These are phyloP conservation scores for Colletotrichum gigasporum DNA, from an alignment of 2,329 filamentous ascomycete species.

Conservation along the genomic window DNA sequence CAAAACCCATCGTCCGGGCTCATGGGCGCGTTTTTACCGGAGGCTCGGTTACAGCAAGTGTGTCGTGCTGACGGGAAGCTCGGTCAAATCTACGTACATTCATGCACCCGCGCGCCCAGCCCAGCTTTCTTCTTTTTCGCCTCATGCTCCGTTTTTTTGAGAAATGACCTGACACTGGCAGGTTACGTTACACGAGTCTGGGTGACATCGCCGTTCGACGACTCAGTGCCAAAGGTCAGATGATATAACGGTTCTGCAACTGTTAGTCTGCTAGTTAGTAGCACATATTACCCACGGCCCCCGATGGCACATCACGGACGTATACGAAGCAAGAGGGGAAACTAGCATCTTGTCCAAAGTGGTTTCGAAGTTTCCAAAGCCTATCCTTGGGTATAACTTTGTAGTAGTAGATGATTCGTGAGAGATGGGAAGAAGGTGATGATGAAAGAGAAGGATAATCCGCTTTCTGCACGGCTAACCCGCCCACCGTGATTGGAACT, in stretches of 20 bases:
- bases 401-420: conserved; percentile 16
- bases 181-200: conserved; percentile 6
- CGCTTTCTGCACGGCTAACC: conserved; percentile 15
- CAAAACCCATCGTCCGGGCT: not conserved
- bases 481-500: conserved; percentile 5
- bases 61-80: not conserved
- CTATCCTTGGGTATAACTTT: not conserved
- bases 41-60: not conserved
- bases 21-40: not conserved
- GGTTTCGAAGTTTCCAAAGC: not conserved
- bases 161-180: not conserved
- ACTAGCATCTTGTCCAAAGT: not conserved
- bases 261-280: not conserved
- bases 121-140: not conserved
- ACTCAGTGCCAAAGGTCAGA: conserved; percentile 3
- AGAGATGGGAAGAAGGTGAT: conserved; percentile 26
- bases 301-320: conserved; percentile 14
- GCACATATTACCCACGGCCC: not conserved
- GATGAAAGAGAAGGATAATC: conserved; percentile 26
- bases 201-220: conserved; percentile 11
- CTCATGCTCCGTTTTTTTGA: not conserved
- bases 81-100: not conserved
- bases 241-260: not conserved
- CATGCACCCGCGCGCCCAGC: not conserved
- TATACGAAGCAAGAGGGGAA: not conserved